phyloP scores from a whole-genome alignment of 768 basidiomycete species.

The Cystofilobasidium macerans region DNA sequence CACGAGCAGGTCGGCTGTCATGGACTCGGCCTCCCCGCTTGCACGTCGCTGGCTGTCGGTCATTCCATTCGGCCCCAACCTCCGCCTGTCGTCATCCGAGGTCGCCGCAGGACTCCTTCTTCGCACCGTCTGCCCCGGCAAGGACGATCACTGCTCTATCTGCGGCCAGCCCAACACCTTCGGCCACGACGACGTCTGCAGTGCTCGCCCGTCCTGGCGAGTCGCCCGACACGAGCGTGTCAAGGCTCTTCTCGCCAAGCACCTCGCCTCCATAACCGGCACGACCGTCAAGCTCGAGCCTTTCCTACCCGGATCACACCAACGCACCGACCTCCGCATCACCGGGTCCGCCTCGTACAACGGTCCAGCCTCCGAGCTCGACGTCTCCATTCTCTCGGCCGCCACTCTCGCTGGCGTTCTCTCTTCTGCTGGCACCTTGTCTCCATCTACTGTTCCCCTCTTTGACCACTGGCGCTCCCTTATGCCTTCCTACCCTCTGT shows the following conservation, averaged over 20 bases:
- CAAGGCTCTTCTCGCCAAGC: background rate
- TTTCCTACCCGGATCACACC: background rate
- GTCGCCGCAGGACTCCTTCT: background rate
- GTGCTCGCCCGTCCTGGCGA: slow-evolving; percentile 1
- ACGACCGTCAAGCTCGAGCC: slow-evolving; percentile 2
- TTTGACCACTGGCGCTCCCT: background rate
- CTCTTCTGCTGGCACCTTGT: background rate
- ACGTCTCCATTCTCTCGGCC: background rate
- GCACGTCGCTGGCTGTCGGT: background rate
- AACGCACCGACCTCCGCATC: background rate
- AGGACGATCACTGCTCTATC: slow-evolving; percentile 4
- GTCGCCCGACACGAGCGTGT: slow-evolving; percentile 10
- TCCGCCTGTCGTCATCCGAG: background rate
- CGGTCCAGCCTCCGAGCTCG: background rate
- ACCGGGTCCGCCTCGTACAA: background rate
- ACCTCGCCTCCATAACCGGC: background rate
- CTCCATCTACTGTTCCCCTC: background rate
- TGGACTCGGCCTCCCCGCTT: background rate
- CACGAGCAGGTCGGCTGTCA: background rate
- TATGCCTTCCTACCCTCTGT: background rate
- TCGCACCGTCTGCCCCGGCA: slow-evolving; percentile 10
- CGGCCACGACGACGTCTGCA: slow-evolving; percentile 14
- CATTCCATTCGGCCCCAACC: background rate
- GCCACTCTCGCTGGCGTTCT: background rate
- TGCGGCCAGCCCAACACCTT: background rate